These are phyloP conservation scores for Phytophthora europaea DNA, from an alignment of 352 stramenopile species.

Conservation along the genomic window DNA sequence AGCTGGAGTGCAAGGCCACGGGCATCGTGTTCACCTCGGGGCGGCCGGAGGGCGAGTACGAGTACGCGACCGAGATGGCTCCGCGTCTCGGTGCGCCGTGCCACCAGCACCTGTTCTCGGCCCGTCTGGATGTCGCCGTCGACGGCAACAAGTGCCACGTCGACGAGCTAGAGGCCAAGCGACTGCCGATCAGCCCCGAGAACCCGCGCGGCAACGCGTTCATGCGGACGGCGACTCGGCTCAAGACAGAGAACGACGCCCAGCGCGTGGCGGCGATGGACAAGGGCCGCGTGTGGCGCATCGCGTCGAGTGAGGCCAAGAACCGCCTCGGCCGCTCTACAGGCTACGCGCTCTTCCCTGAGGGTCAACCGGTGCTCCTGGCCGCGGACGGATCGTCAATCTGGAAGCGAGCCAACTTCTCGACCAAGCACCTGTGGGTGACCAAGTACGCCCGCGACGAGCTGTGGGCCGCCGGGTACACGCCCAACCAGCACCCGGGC, in stretches of 20 bases:
- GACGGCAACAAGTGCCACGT: slow-evolving; percentile 64
- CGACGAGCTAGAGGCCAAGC: slow-evolving; percentile 66
- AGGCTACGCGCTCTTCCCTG: slow-evolving; percentile 68
- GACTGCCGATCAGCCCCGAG: slow-evolving; percentile 40
- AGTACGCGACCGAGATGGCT: slow-evolving; percentile 54
- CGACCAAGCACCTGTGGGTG: slow-evolving; percentile 78
- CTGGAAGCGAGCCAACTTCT: slow-evolving; percentile 69
- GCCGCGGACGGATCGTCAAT: slow-evolving; percentile 62
- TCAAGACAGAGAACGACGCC: slow-evolving; percentile 59
- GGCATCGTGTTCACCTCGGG: slow-evolving; percentile 82
- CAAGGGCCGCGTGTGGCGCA: slow-evolving; percentile 73
- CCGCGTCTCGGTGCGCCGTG: slow-evolving; percentile 70
- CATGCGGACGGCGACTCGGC: slow-evolving; percentile 52
- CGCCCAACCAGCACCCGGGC: slow-evolving; percentile 66
- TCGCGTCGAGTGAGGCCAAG: slow-evolving; percentile 65
- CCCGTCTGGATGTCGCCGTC: slow-evolving; percentile 77
- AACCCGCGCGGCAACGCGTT: slow-evolving; percentile 80
- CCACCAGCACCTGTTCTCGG: slow-evolving; percentile 87
- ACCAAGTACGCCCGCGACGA: slow-evolving; percentile 71
- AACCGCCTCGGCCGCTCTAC: slow-evolving; percentile 75
- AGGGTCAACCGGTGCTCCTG: slow-evolving; percentile 62
- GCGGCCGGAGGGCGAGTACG: slow-evolving; percentile 60
- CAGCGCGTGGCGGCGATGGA: slow-evolving; percentile 58
- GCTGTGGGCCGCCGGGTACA: slow-evolving; percentile 75
- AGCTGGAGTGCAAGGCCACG: slow-evolving; percentile 83